These are phyloP conservation scores for Urtica urens DNA, from an alignment of 306 rosid genomes.

Conservation along the genomic window DNA sequence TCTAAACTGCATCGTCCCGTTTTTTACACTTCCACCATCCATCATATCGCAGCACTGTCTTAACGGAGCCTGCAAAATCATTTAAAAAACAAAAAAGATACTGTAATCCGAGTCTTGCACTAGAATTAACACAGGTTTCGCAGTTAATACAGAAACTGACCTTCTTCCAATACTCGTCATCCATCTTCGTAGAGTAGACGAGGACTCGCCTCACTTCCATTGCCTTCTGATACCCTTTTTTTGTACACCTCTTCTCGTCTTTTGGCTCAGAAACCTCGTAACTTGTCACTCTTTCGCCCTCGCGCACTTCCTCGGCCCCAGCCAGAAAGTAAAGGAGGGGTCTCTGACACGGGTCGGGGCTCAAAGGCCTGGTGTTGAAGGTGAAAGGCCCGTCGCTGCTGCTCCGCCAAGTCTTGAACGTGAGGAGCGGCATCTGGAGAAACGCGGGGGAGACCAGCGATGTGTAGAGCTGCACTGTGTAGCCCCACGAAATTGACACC, in stretches of 20 bases:
- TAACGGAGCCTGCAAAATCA: constrained; percentile 37
- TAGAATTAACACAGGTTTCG: too few relatives aligned
- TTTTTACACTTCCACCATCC: constrained; percentile 33
- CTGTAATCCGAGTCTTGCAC: neutral
- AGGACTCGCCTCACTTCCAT: constrained; percentile 28
- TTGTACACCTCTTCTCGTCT: constrained; percentile 26
- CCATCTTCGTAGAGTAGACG: constrained; percentile 60
- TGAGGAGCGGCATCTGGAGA: constrained; percentile 54
- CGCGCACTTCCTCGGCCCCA: constrained; percentile 23
- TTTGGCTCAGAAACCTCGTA: constrained; percentile 29
- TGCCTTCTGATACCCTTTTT: constrained; percentile 10
- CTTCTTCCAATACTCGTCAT: constrained; percentile 46
- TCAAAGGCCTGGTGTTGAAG: constrained; percentile 68
- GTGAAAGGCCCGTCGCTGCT: constrained; percentile 65
- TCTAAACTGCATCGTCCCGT: constrained; percentile 38
- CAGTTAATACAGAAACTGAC: constrained; percentile 35
- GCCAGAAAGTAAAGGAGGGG: constrained; percentile 50
- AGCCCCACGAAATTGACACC: constrained; percentile 80
- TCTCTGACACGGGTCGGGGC: constrained; percentile 47
- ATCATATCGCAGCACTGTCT: constrained; percentile 69
- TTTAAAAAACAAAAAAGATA: constrained; percentile 11
- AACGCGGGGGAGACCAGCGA: constrained; percentile 38
- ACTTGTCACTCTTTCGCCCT: constrained; percentile 38
- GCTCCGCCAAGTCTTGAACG: constrained; percentile 80
- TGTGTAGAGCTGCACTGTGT: constrained; percentile 58